Evolutionary conservation across 192 early-diverging fungal species (phyloP).

Genomic region (Coemansia sp.): DNA sequence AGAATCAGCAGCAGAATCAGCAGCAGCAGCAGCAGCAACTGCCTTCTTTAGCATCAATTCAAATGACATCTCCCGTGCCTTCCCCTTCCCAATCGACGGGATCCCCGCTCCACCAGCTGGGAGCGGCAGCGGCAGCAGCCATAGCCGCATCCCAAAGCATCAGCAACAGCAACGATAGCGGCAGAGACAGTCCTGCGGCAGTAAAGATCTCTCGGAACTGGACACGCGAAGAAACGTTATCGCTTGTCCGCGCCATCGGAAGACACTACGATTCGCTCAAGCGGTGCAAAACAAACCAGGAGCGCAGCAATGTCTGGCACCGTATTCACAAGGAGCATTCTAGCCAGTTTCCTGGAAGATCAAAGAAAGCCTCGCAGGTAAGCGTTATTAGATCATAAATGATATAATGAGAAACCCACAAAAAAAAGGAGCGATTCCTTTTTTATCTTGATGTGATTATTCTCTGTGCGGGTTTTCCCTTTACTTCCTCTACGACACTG

Average conservation of each 20-base stretch:
- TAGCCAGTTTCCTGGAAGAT: slow-evolving; percentile 49
- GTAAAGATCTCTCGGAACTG: slow-evolving; percentile 53
- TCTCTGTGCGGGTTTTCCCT: background rate
- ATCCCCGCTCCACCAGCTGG: slow-evolving; percentile 1
- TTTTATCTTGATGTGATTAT: background rate
- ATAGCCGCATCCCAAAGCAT: background rate
- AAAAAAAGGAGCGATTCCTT: background rate
- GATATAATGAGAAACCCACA: background rate
- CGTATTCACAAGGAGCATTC: slow-evolving; percentile 56
- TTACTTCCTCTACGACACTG: background rate
- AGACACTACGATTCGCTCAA: slow-evolving; percentile 51
- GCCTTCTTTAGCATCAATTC: slow-evolving; percentile 1
- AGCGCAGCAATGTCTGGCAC: slow-evolving; percentile 56
- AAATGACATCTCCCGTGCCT: slow-evolving; percentile 5
- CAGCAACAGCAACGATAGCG: slow-evolving; percentile 3
- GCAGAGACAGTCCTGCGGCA: background rate
- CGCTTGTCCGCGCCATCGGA: slow-evolving; percentile 50
- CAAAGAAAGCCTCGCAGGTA: slow-evolving; percentile 57
- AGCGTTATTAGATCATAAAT: background rate
- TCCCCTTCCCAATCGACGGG: background rate
- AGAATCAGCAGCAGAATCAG: slow-evolving; percentile 1
- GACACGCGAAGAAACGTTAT: slow-evolving; percentile 54
- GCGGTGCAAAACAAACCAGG: slow-evolving; percentile 56
- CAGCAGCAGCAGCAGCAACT: background rate
- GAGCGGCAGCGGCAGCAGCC: background rate